Percentiles rank a stretch among this genome's conserved stretches.
These are phyloP conservation scores for Dalbergia oliveri DNA, from an alignment of 306 rosid species.

Conservation along the genomic window DNA sequence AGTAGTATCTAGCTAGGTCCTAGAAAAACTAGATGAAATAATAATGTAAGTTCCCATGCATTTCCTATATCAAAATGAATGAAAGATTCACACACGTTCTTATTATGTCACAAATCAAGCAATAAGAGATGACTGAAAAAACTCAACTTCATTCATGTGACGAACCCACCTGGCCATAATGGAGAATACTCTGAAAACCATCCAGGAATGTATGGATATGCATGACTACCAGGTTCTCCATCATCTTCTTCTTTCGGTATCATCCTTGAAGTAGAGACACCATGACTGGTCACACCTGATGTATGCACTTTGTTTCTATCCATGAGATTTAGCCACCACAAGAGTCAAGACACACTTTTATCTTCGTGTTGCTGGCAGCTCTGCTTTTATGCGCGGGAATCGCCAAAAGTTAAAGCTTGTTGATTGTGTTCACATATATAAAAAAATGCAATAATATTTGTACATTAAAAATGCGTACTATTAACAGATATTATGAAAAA, in stretches of 20 bases:
- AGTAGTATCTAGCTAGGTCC: too few species aligned
- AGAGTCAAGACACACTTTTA: not conserved
- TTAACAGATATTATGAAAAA: too few species aligned
- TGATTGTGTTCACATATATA: conserved; percentile 39
- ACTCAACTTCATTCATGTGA: not conserved
- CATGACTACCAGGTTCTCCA: conserved; percentile 13
- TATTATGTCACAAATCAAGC: not conserved
- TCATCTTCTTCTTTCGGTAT: conserved; percentile 21
- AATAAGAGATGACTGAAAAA: conserved; percentile 1
- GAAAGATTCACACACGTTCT: not conserved
- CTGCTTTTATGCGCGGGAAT: not conserved
- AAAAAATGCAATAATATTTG: too few species aligned
- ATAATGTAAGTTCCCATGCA: conserved; percentile 2
- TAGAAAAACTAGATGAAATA: too few species aligned
- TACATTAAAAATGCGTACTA: too few species aligned
- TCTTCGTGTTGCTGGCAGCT: too few species aligned
- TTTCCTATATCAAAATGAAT: not conserved
- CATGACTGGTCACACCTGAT: conserved; percentile 7
- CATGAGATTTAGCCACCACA: conserved; percentile 29
- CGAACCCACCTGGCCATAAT: conserved; percentile 72
- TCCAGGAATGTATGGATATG: conserved; percentile 58
- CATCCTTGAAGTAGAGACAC: conserved; percentile 23
- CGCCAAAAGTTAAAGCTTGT: conserved; percentile 11
- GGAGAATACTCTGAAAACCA: conserved; percentile 76
- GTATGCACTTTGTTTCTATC: conserved; percentile 3